Percentiles rank a stretch among this genome's conserved stretches.
phyloP scores from a whole-genome alignment of 2,329 filamentous ascomycete species.

The Botrytis sinoallii region DNA sequence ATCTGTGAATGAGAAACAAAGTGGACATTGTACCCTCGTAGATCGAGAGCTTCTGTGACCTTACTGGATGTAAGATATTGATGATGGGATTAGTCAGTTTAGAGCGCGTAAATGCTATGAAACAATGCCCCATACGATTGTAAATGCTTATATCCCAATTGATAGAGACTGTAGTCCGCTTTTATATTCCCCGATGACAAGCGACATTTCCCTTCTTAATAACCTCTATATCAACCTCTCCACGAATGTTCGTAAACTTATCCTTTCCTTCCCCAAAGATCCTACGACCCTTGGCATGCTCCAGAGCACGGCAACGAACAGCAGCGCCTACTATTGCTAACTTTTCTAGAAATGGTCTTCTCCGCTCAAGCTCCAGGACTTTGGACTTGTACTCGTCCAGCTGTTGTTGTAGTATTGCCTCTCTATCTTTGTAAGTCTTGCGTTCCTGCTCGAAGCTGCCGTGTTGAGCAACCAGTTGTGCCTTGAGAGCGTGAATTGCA shows the following conservation, averaged over 20 bases:
- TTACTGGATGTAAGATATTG: neutral
- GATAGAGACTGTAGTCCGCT: neutral
- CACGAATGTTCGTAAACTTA: neutral
- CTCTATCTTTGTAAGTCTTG: neutral
- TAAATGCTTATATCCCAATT: neutral
- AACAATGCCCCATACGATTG: neutral
- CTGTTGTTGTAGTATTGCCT: neutral
- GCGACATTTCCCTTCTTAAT: neutral
- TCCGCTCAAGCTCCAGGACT: neutral
- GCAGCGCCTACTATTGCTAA: too few species aligned
- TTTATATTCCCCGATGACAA: neutral
- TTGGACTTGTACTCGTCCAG: neutral
- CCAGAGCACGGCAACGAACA: neutral
- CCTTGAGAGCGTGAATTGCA: neutral
- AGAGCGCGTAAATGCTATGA: neutral
- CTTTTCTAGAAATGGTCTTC: too few species aligned
- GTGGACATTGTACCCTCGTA: neutral
- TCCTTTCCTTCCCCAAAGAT: too few species aligned
- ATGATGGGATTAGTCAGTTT: rapidly evolving
- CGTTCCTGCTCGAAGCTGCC: neutral
- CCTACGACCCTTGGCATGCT: neutral
- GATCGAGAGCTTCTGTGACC: neutral
- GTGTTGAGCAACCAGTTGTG: neutral
- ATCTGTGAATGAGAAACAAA: neutral
- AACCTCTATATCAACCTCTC: neutral